Evolutionary conservation across 352 stramenopile species (phyloP).

Genomic region (Pythium biforme): DNA sequence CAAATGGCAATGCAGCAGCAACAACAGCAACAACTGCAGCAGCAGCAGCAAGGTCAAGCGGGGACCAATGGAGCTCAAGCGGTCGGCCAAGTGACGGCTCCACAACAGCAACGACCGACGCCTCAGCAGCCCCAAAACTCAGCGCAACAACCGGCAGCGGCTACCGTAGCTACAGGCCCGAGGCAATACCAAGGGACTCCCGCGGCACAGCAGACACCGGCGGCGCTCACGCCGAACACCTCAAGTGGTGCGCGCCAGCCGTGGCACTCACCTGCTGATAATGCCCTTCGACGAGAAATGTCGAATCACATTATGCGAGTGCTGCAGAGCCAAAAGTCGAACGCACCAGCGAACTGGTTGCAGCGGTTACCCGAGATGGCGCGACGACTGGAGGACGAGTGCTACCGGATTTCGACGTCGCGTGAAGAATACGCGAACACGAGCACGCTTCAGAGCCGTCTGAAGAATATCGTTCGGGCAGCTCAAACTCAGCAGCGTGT

Average conservation of each 20-base stretch:
- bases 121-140: constrained; percentile 17
- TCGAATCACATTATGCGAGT: constrained; percentile 93
- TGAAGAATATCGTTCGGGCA: constrained; percentile 94
- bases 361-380: constrained; percentile 98
- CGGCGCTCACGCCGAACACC: constrained; percentile 6
- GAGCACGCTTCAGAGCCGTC: constrained; percentile 91
- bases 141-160: not conserved
- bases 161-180: constrained; percentile 2
- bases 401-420: constrained; percentile 89
- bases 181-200: constrained; percentile 10
- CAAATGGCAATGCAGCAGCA: constrained; percentile 31
- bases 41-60: not conserved
- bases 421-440: constrained; percentile 96
- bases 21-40: not conserved
- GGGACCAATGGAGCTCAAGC: constrained; percentile 3
- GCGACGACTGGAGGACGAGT: constrained; percentile 95
- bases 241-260: constrained; percentile 34
- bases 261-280: constrained; percentile 70
- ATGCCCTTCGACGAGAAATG: constrained; percentile 82
- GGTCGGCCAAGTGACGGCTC: constrained; percentile 11
- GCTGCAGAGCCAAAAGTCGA: constrained; percentile 93
- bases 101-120: constrained; percentile 7
- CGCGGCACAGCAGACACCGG: not conserved
- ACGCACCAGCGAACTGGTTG: constrained; percentile 95
- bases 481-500: constrained; percentile 64